Base-by-base conservation (phyloP, 2,329 filamentous ascomycete species). In the Diaporthe destruens region DNA sequence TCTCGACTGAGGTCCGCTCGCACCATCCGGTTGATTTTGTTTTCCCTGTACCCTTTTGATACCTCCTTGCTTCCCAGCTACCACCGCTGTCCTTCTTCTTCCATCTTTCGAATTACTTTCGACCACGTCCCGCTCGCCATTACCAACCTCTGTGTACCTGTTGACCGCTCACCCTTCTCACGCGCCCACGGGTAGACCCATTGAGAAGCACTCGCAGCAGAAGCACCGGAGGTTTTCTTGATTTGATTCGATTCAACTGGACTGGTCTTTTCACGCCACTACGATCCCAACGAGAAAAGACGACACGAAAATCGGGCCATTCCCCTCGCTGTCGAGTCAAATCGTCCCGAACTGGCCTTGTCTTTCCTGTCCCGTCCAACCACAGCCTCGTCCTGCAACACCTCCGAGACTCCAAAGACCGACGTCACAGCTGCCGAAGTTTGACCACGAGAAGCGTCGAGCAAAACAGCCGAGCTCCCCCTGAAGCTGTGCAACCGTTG, bases 281-380 rank as follows among this genome's bases (percentile, higher is more conserved):
- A 66, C 61, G 61, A 66, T 36, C 20, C 9, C 61, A 66, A 66
- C 61, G 61, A 66, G 61, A 53, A 39, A 66, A 66, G 61, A 66
- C 61, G 61, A 66, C 32, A 66, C 61, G 61, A 66, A 66, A 66
- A 51, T 25, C 20, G n/a, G 53, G 25, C 18, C 61, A 66, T n/a
- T n/a, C 61, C 53, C 3, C 47, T 32, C 47, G 7, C 54, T 18
- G 12, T 39, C 47, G 61, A 53, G 47, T 23, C 32, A 66, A 66
- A 39, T 65, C 6, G n/a, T 53, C 47, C 32, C n/a, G n/a, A 7
- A 12, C 53, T 34, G 61, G 32, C 61, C n/a, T 66, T 39, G 14
- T 12, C 47, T 4, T 44, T 39, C 32, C 47, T 29, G 42, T 42
- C 32, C 42, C 14, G 39, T 32, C 39, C 11, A 49, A 2, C 1